A percentile compares a stretch with the other conserved stretches of the same genome.
Evolutionary conservation across 2,329 filamentous ascomycete species (phyloP).

Genomic region (Myotisia sp.): DNA sequence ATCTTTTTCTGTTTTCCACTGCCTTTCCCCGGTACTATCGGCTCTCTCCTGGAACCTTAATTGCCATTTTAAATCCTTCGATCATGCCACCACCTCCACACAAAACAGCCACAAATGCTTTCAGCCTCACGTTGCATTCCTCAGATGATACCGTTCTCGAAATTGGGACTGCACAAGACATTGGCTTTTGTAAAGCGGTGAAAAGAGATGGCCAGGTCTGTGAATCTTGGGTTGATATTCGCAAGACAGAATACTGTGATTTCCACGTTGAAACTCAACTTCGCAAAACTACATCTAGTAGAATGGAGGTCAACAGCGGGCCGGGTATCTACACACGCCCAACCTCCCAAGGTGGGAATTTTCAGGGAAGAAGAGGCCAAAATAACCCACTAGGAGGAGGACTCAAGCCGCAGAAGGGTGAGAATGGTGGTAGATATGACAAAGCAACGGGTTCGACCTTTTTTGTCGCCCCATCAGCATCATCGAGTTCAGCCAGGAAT

Average conservation of each 20-base stretch:
- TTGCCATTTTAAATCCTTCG: constrained; percentile 81
- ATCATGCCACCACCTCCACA: constrained; percentile 76
- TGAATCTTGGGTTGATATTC: constrained; percentile 70
- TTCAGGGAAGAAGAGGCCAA: constrained; percentile 12
- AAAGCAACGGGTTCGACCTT: constrained; percentile 30
- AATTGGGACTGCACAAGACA: constrained; percentile 66
- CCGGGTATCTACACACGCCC: constrained; percentile 33
- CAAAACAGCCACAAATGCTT: constrained; percentile 63
- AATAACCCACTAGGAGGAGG: constrained; percentile 15
- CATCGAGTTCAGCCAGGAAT: constrained; percentile 5
- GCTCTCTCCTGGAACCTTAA: constrained; percentile 73
- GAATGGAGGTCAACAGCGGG: constrained; percentile 69
- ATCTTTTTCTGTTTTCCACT: constrained; percentile 80
- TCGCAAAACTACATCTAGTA: constrained; percentile 50
- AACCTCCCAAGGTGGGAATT: constrained; percentile 14
- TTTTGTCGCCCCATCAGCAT: constrained; percentile 28
- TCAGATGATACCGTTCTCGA: constrained; percentile 83
- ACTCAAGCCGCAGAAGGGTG: constrained; percentile 18
- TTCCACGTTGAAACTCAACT: constrained; percentile 78
- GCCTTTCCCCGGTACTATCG: constrained; percentile 93
- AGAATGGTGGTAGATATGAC: constrained; percentile 27
- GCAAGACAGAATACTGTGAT: constrained; percentile 81
- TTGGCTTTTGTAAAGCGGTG: constrained; percentile 74
- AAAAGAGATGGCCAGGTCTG: constrained; percentile 75
- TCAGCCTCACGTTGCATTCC: constrained; percentile 71